Evolutionary conservation across 495 filamentous ascomycete species (phyloP), one percentile per base, ranked within the genome.

Genomic region (Clavariopsis aquatica): DNA sequence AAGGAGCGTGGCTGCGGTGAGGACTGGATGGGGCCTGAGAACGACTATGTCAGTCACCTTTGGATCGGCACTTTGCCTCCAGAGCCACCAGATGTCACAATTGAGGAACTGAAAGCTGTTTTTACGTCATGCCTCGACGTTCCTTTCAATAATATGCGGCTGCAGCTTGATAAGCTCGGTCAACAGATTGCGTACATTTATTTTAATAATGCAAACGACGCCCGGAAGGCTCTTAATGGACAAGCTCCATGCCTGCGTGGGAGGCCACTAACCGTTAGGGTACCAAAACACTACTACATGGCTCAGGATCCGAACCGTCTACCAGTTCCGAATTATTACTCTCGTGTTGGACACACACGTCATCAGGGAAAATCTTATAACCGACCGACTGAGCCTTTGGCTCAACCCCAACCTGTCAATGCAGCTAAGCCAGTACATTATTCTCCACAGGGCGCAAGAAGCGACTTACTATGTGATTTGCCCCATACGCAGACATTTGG

Each of bases 391-490:
- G 2, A n/a, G 38, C 38, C 38, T 43, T 3, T 17, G 38, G 38
- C 13, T 43, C 8, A 43, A 7, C 38, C 38, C 38, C 6, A 3
- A 3, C 6, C 38, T n/a, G 15, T 43, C 38, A n/a, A 43, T 15
- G 38, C 38, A 43, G 15, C 38, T 17, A 31, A 26, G 17, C 59
- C 62, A 22, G 55, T 36, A 17, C n/a, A 49, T 12, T 69, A 69
- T 52, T 69, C 66, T 57, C 66, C 66, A 29, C 66, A 69, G 31
- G 66, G 65, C 46, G 66, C 57, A 19, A 55, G 66, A 34, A 65
- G 66, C 52, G 52, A 28, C 27, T 43, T 58, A 20, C 24, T 31
- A 22, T 9, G n/a, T 22, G 47, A 23, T n/a, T 20, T 24, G 6
- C 19, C 1, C 7, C 36, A 23, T 24, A 23, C 3, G 15, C 19